Base-by-base conservation (phyloP, 306 rosid species). In the Abrus precatorius region DNA sequence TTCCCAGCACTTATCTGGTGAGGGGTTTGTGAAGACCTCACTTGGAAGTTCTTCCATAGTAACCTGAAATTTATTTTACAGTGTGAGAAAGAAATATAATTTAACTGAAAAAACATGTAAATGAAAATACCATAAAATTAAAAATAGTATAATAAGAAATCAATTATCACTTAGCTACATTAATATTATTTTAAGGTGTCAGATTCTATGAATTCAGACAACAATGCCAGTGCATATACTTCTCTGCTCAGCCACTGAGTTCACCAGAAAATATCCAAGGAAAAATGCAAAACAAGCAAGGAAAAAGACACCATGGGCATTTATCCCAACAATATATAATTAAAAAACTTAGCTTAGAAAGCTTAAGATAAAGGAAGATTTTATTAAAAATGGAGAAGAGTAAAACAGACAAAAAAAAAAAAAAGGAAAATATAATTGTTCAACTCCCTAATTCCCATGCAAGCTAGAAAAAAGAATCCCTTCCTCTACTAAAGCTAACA, bases 1-100 rank as follows among this genome's bases (percentile, higher is more conserved):
- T 80, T 87, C 90, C 98, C 98, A 94, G 76, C 98, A 94, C 76
- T 71, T 87, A 40, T 84, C 91, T 45, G 88, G 80, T 2, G 93
- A 86, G 50, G 77, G 61, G 62, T 84, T 79, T 30, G 93, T 78
- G 80, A 89, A 92, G 72, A 56, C 40, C 77, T 81, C 91, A 30
- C 56, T 57, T 4, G 97, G 95, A 71, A 43, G 82, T 74, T 86
- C 94, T 84, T 94, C 97, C 86, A 88, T 75, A 20, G 81, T 85
- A 77, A 94, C 97, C 98, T 94, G 94, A 71, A 83, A 69, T 11
- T 27, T 88, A 74, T 56, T 72, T 79, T 47, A 77, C 20, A 2
- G 9, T 61, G 67, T 53, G 69, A 27, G 43, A 55, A 60, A 70
- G 30, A 44, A 12, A 44, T 69, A 63, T 40, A 75, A 57, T 71